Conservation (phyloP, 148 eudicot genomes). For the Rhododendron mucronatum region DNA sequence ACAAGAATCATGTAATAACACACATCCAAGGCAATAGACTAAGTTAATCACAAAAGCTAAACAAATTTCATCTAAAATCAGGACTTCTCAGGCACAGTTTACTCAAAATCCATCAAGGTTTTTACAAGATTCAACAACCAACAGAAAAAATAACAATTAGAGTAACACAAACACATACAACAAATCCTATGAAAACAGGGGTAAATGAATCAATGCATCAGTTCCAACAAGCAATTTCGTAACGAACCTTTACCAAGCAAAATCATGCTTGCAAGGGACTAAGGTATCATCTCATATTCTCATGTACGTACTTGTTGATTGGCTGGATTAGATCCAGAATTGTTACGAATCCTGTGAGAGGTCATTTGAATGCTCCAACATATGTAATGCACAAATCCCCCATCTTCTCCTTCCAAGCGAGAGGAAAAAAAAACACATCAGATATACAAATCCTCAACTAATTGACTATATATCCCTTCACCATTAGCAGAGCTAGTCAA, state of each 20-base stretch:
- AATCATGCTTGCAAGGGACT: neutral
- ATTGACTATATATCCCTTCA: neutral
- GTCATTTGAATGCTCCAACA: neutral
- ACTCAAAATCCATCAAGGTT: constrained; percentile 5
- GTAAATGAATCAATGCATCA: neutral
- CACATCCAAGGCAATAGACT: neutral
- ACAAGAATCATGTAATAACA: neutral
- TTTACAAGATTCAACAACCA: neutral
- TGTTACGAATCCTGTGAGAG: neutral
- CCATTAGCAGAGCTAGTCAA: neutral
- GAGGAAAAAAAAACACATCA: neutral
- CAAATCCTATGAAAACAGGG: neutral
- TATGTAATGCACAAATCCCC: neutral
- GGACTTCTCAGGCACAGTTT: neutral
- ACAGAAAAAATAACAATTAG: neutral
- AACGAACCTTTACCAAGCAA: neutral
- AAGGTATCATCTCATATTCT: neutral
- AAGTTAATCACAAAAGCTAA: neutral
- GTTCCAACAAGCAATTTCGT: neutral
- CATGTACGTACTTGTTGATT: neutral
- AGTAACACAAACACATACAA: neutral
- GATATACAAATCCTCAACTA: neutral
- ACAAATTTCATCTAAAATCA: neutral
- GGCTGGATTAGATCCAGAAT: neutral
- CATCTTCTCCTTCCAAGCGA: neutral